Percentiles rank a stretch among this genome's conserved stretches.
Evolutionary conservation across 106 monocot species (phyloP).

Genomic region (Allium cepa): DNA sequence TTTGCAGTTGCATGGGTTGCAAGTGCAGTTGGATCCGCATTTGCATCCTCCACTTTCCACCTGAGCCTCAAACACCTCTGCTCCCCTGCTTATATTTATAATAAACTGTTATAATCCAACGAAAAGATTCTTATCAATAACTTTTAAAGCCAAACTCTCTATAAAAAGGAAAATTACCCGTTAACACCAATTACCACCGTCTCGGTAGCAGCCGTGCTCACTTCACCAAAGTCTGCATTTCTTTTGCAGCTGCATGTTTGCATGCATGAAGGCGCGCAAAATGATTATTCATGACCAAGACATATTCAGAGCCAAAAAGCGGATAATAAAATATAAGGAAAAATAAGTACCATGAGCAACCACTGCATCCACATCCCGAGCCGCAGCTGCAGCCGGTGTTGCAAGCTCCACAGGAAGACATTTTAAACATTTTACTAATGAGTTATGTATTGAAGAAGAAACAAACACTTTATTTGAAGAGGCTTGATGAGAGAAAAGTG

Average conservation of each 20-base stretch:
- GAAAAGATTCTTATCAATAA: too few species aligned
- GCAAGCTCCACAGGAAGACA: not conserved
- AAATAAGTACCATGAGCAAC: not conserved
- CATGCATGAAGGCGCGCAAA: conserved; percentile 6
- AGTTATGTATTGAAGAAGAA: not conserved
- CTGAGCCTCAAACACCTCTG: conserved; percentile 15
- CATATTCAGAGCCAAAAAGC: not conserved
- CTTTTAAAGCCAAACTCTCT: too few species aligned
- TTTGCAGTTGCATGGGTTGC: conserved; percentile 49
- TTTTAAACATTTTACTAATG: not conserved
- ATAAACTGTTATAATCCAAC: too few species aligned
- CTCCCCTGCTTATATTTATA: not conserved
- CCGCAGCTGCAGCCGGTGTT: not conserved
- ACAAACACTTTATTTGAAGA: not conserved
- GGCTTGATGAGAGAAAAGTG: not conserved
- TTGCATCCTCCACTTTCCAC: conserved; percentile 52
- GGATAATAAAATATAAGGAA: not conserved
- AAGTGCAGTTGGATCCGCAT: conserved; percentile 56
- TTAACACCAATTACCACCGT: not conserved
- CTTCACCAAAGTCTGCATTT: not conserved
- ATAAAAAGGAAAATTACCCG: too few species aligned
- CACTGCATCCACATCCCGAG: not conserved
- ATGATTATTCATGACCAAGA: not conserved
- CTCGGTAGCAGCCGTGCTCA: not conserved
- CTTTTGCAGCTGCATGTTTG: not conserved